Evolutionary conservation across 139 green algal species (phyloP), one percentile per base, ranked within the genome.

Genomic region (Mesotaenium endlicherianum): DNA sequence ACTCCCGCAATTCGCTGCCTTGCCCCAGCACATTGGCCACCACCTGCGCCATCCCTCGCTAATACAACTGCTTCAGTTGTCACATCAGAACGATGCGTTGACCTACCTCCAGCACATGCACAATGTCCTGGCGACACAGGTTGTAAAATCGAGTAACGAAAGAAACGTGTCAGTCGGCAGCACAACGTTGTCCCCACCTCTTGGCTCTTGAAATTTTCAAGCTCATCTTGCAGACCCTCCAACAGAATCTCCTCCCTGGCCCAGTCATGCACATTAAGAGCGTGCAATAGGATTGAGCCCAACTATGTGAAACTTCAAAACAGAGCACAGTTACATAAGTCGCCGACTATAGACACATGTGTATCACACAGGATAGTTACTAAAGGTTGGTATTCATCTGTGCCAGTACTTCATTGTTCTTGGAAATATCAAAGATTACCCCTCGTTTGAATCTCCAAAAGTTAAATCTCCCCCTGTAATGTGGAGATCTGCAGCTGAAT

Each of bases 1-100:
- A 95, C 84, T 96, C 91, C 42, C 91, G 90, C 0, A 96, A 85
- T 31, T 93, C 89, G 20, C 41, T 74, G 36, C 83, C 83, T 26
- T 86, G 39, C 2, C 42, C 42, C 71, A 88, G 50, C 8, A 88
- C 87, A 58, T 45, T 81, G n/a, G 59, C 36, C 31, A 88, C 83
- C 34, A 87, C 77, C 83, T 88, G 83, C 4, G 47, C 31, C 11
- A 26, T 74, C 14, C 34, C 30, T 34, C 75, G 34, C 69, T 55
- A 30, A n/a, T 64, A n/a, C 69, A 77, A 30, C 41, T 81, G 20
- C 43, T 11, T n/a, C 14, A 30, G n/a, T 14, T 39, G 34, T 36
- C 31, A 75, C 2, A 17, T 20, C 36, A 60, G 42, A 70, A 39
- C 6, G 49, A 26, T 67, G 53, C 74, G n/a, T 40, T 64, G 69